Percentiles rank a stretch among this genome's conserved stretches.
Conservation (phyloP, 2,329 filamentous ascomycete species). For the Arthroderma uncinatum region DNA sequence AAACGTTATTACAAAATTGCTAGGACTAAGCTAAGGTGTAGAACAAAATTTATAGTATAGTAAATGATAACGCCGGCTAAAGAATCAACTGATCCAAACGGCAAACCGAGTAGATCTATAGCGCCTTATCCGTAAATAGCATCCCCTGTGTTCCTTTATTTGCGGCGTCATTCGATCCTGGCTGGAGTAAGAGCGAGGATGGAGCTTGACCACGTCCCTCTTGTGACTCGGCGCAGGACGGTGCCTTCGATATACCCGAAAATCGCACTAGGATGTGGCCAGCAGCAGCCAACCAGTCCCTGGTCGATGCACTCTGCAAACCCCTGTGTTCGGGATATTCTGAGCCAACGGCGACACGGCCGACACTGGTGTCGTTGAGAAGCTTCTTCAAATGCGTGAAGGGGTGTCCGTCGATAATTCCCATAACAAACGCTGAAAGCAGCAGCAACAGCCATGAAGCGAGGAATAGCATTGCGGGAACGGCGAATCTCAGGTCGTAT, state of each 20-base stretch:
- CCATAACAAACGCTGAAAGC: not conserved
- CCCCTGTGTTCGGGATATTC: not conserved
- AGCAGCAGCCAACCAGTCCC: not conserved
- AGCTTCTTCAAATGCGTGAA: constrained; percentile 3
- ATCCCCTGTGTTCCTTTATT: not conserved
- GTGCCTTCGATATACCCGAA: not conserved
- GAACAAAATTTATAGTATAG: too few species aligned
- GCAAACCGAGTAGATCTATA: not conserved
- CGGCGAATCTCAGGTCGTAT: constrained; percentile 22
- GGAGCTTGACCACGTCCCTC: not conserved
- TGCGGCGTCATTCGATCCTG: not conserved
- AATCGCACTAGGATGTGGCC: not conserved
- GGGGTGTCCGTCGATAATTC: not conserved
- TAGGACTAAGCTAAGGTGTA: too few species aligned
- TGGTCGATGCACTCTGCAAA: not conserved
- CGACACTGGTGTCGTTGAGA: constrained; percentile 3
- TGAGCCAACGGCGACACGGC: not conserved
- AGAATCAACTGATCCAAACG: not conserved
- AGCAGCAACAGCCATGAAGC: not conserved
- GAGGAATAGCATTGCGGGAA: constrained; percentile 20
- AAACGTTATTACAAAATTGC: too few species aligned
- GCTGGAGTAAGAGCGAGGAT: not conserved
- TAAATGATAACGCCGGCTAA: not conserved
- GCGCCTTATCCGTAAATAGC: too few species aligned
- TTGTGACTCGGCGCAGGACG: not conserved